Evolutionary conservation across 1,284 basidiomycete species (phyloP), one percentile per base, ranked within the genome.

Genomic region (Apiotrichum akiyoshidainum): DNA sequence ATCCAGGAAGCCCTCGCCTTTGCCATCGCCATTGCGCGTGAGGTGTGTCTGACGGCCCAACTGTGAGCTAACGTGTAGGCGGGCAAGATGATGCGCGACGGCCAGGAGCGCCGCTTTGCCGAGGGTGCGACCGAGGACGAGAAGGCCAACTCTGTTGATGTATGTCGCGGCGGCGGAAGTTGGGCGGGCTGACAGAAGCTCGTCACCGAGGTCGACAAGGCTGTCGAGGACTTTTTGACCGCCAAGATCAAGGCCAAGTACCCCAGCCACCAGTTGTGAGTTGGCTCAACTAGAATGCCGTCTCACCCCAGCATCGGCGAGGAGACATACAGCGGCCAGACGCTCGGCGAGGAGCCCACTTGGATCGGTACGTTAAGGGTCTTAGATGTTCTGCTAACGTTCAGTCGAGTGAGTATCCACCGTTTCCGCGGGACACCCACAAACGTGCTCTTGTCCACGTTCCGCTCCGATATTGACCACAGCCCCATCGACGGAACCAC

Each of bases 181-280:
- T 10, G 12, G 9, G 10, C 34, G 7, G 26, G 40, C 54, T 63
- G 47, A 17, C 63, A 67, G 52, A 47, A 76, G 74, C 82, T 97
- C 41, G 95, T 98, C n/a, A 98, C 95, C 0, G 90, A 97, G 79
- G 96, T 92, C 70, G 94, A 99, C 78, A 89, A 96, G 61, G 86
- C 83, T 41, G 92, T 96, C 14, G 94, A 98, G 75, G 86, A 89
- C 65, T 82, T 94, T 56, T 89, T 97, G 48, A 86, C 86, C 74
- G 73, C 82, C 54, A 83, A 86, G 73, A 86, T 97, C 61, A 78
- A 80, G 37, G 76, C 79, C 33, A 80, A 80, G 50, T 96, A 90
- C 76, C 92, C 92, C 0, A 71, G 78, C 13, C 95, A 92, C 77
- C 80, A 87, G 63, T 94, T 93, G 90, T 92, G 73, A 72, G 88